Evolutionary conservation across 225 moss, liverwort and hornwort species (phyloP).

Genomic region (Ulota crispa): DNA sequence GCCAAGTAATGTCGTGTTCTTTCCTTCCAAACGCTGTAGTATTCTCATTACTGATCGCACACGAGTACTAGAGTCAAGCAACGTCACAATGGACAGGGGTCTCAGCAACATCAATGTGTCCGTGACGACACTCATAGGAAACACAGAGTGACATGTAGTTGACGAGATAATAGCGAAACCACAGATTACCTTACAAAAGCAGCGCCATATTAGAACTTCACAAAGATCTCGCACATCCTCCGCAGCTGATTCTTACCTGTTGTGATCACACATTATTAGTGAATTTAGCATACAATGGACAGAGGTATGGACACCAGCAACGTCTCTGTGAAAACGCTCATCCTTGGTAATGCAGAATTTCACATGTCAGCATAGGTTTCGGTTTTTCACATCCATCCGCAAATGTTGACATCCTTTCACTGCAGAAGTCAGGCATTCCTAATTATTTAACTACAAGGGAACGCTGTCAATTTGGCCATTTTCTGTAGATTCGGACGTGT

Average conservation of each 20-base stretch:
- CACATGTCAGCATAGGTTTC: neutral
- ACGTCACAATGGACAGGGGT: slow-evolving; percentile 10
- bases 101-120: slow-evolving; percentile 21
- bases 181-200: neutral
- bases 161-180: neutral
- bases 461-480: no score
- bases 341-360: neutral
- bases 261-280: slow-evolving; percentile 7
- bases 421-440: neutral
- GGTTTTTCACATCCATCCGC: neutral
- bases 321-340: slow-evolving; percentile 7
- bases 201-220: neutral
- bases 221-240: neutral
- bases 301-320: slow-evolving; percentile 6
- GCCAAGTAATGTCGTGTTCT: neutral
- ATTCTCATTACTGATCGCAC: neutral
- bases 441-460: no score
- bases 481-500: no score
- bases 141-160: neutral
- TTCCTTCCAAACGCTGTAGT: neutral
- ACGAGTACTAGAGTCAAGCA: neutral
- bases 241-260: neutral
- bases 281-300: neutral
- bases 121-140: slow-evolving; percentile 6
- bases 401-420: neutral